Evolutionary conservation across 441 rosid genomes (phyloP).

Genomic region (Flueggea neowawraea): DNA sequence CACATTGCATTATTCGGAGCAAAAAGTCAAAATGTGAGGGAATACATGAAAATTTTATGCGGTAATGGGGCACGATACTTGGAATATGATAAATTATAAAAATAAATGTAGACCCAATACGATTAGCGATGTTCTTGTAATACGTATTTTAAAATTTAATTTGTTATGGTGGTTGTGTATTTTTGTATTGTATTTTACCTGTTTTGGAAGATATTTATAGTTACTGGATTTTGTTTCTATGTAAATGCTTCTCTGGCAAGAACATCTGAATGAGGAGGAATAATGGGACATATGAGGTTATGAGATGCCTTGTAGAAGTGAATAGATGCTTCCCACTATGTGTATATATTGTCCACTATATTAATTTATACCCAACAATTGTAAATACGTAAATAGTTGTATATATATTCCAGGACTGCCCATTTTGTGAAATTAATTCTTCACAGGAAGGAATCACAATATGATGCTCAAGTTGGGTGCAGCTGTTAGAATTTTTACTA

Average conservation of each 20-base stretch:
- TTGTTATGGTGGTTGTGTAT: background rate
- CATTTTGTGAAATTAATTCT: too few species aligned
- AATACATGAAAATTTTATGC: background rate
- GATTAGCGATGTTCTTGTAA: background rate
- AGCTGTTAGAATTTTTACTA: too few species aligned
- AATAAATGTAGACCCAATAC: background rate
- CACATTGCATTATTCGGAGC: too few species aligned
- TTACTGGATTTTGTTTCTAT: slow-evolving; percentile 3
- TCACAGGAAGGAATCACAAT: too few species aligned
- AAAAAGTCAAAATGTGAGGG: background rate
- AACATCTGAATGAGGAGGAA: slow-evolving; percentile 10
- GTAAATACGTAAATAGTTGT: too few species aligned
- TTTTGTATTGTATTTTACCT: background rate
- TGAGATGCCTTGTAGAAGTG: slow-evolving; percentile 30
- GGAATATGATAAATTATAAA: slow-evolving; percentile 7
- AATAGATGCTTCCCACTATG: slow-evolving; percentile 31
- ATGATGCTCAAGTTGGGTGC: too few species aligned
- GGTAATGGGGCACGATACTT: slow-evolving; percentile 4
- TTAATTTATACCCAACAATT: too few species aligned
- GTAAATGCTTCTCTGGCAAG: slow-evolving; percentile 37
- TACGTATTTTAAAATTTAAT: background rate
- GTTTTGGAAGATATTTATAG: slow-evolving; percentile 10
- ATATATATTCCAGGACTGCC: too few species aligned
- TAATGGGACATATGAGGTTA: slow-evolving; percentile 1
- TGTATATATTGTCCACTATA: slow-evolving; percentile 6